Evolutionary conservation across 495 filamentous ascomycete species (phyloP).

Genomic region (Cudoniella acicularis): DNA sequence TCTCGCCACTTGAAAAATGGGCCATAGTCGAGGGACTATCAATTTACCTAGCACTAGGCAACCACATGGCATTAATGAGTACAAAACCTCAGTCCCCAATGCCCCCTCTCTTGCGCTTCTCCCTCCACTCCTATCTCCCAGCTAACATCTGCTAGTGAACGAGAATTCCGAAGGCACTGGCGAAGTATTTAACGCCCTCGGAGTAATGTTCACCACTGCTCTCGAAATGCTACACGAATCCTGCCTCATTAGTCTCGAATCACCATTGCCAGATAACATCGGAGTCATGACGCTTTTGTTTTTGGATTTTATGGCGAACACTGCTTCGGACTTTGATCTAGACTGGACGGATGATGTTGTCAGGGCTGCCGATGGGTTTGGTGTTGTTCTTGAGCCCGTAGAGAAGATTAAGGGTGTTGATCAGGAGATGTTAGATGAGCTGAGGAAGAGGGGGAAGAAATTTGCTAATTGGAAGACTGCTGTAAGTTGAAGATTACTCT

Average conservation of each 20-base stretch:
- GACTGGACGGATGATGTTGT: constrained; percentile 5
- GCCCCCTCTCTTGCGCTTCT: constrained; percentile 4
- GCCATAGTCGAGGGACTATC: constrained; percentile 25
- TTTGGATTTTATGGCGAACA: constrained; percentile 17
- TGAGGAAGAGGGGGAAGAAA: constrained; percentile 1
- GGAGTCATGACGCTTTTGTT: constrained; percentile 30
- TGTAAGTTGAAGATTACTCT: constrained; percentile 4
- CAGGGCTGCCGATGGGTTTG: background rate
- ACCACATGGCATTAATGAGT: constrained; percentile 3
- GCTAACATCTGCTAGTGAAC: constrained; percentile 2
- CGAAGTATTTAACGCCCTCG: constrained; percentile 17
- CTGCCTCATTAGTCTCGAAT: constrained; percentile 23
- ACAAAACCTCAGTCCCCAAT: background rate
- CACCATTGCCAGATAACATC: constrained; percentile 31
- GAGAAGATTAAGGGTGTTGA: background rate
- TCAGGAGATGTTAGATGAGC: constrained; percentile 2
- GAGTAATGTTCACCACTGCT: constrained; percentile 29
- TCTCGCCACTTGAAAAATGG: constrained; percentile 35
- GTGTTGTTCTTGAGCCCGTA: background rate
- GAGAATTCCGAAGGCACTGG: constrained; percentile 24
- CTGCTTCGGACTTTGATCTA: background rate
- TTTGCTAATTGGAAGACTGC: constrained; percentile 7
- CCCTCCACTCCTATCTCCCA: background rate
- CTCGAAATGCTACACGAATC: constrained; percentile 28
- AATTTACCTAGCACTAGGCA: constrained; percentile 19